phyloP scores from a whole-genome alignment of 169 alveolate species.

The Perkinsus marinus region DNA sequence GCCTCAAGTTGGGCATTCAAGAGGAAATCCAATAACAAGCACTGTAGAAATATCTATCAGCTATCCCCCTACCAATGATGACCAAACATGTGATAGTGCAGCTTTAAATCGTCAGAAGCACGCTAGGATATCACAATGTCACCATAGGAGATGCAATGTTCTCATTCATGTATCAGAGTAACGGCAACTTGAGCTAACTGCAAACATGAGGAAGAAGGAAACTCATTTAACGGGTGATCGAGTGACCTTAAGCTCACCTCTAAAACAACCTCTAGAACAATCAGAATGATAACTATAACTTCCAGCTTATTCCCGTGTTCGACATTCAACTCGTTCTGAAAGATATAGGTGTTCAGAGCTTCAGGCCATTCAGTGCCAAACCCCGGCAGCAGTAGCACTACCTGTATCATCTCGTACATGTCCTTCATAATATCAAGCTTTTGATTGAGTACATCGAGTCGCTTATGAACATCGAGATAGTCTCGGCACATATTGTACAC shows the following conservation, averaged over 20 bases:
- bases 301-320: neutral
- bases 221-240: neutral
- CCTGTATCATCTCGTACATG: slow-evolving; percentile 1
- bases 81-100: neutral
- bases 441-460: neutral
- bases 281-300: neutral
- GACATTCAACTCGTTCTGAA: neutral
- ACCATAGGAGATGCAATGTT: neutral
- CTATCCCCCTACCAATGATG: neutral
- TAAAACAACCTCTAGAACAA: neutral
- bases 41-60: neutral
- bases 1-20: neutral
- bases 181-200: neutral
- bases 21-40: neutral
- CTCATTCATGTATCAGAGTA: neutral
- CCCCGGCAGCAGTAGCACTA: neutral
- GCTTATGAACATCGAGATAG: neutral
- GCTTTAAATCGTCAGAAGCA: neutral
- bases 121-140: neutral
- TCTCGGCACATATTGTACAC: neutral
- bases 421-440: slow-evolving; percentile 2
- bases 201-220: neutral
- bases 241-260: neutral
- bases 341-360: neutral
- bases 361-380: no score